Percentiles rank a stretch among this genome's conserved stretches.
phyloP scores from a whole-genome alignment of 2,329 filamentous ascomycete genomes.

The Fusarium dimerum region DNA sequence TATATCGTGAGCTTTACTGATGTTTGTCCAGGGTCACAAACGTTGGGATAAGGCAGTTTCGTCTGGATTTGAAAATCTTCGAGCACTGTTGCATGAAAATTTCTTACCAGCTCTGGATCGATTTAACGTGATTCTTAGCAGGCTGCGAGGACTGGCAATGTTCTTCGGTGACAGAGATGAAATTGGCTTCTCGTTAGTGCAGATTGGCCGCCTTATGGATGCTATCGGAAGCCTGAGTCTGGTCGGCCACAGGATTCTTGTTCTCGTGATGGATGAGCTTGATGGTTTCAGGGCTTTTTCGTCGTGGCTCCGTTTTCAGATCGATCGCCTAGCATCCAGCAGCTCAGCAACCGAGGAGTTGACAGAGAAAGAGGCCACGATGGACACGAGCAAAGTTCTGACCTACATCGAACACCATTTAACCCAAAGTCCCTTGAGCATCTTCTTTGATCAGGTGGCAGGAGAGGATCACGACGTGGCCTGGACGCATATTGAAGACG shows the following conservation, averaged over 20 bases:
- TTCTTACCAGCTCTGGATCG: slow-evolving; percentile 86
- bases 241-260: slow-evolving; percentile 71
- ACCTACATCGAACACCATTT: slow-evolving; percentile 76
- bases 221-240: slow-evolving; percentile 75
- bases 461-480: slow-evolving; percentile 53
- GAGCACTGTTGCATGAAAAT: slow-evolving; percentile 80
- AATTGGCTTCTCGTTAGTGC: slow-evolving; percentile 64
- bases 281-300: slow-evolving; percentile 78
- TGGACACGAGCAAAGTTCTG: slow-evolving; percentile 73
- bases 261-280: slow-evolving; percentile 73
- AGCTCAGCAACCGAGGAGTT: slow-evolving; percentile 68
- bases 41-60: slow-evolving; percentile 89
- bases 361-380: slow-evolving; percentile 72
- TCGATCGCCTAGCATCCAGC: slow-evolving; percentile 71
- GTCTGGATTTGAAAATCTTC: slow-evolving; percentile 74
- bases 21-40: slow-evolving; percentile 71
- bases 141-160: slow-evolving; percentile 78
- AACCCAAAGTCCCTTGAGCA: slow-evolving; percentile 62
- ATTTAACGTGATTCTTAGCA: slow-evolving; percentile 76
- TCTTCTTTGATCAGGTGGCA: slow-evolving; percentile 57
- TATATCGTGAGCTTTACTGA: slow-evolving; percentile 15
- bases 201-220: slow-evolving; percentile 68
- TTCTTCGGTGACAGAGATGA: slow-evolving; percentile 70
- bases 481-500: slow-evolving; percentile 46
- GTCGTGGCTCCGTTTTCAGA: slow-evolving; percentile 79